These are phyloP conservation scores for Schwanniomyces sp. DNA, from an alignment of 805 yeast species.

Conservation along the genomic window DNA sequence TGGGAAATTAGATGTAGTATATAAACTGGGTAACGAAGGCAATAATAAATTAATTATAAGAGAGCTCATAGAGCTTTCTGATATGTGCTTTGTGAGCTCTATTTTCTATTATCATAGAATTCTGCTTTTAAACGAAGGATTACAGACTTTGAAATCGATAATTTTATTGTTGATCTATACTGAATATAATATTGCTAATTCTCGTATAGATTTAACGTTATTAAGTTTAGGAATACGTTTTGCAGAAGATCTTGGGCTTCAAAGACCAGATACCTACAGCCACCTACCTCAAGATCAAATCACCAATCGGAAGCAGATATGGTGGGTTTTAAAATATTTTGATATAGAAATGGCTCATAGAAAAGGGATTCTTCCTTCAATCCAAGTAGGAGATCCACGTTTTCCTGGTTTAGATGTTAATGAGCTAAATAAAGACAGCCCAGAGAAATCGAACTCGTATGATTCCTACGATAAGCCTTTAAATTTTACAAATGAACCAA, in stretches of 20 bases:
- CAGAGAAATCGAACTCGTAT: no score
- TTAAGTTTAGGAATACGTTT: constrained; percentile 33
- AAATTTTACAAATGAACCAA: no score
- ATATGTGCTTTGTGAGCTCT: constrained; percentile 25
- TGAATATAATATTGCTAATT: constrained; percentile 25
- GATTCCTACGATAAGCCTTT: no score
- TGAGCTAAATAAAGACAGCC: no score
- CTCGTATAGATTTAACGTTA: constrained; percentile 28
- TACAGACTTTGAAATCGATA: constrained; percentile 51
- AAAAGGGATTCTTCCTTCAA: constrained; percentile 38
- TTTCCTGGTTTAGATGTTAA: no score
- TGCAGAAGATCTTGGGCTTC: constrained; percentile 44
- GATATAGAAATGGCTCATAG: constrained; percentile 40
- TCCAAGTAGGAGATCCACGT: constrained; percentile 14
- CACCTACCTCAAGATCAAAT: constrained; percentile 20
- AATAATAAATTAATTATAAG: neutral
- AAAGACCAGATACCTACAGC: constrained; percentile 27
- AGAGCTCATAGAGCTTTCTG: constrained; percentile 17
- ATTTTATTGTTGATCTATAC: constrained; percentile 45
- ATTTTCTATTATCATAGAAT: constrained; percentile 54
- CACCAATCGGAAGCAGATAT: constrained; percentile 22
- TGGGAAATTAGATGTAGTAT: neutral
- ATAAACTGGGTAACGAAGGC: neutral
- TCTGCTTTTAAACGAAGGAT: constrained; percentile 49
- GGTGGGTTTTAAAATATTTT: constrained; percentile 37